Base-by-base conservation (phyloP, 306 rosid genomes). In the Malus orientalis region DNA sequence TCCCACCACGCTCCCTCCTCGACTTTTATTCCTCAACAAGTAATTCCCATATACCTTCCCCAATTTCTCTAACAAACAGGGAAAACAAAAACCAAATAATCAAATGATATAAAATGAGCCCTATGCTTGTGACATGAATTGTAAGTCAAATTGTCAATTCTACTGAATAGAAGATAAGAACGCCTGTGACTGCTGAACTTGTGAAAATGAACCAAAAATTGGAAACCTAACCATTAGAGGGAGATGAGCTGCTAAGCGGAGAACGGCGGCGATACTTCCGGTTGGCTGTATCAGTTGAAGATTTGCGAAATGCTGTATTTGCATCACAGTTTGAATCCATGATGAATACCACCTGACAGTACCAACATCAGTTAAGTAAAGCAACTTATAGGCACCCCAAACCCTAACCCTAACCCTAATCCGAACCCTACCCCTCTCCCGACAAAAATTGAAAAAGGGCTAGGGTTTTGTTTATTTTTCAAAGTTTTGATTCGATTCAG, bases 231-330 rank as follows among this genome's bases (percentile, higher is more conserved):
- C 99, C 97, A 78, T 87, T 92, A 40, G 91, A 84, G 70, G 93
- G 83, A 22, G 97, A 63, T 10, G 91, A 88, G 19, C 87, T 83
- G n/a, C 85, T 84, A 53, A 79, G 74, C n/a, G 97, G 93, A 66
- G 97, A 89, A 32, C 81, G 88, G 11, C 89, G 96, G 54, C 99
- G 89, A 74, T 95, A 92, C 72, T 89, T 92, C 90, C 99, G 87
- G 74, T 70, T 81, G 74, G 86, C 76, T 22, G 93, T 78, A 72
- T 90, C 96, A 33, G 81, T 81, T 51, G 93, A 83, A 66, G 97
- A 97, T 81, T 90, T 88, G 53, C 93, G 93, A 79, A 95, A 86
- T 29, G 82, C 86, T 54, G 84, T 78, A 65, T 89, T 93, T 5
- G 88, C 7, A 73, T 88, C 93, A 29, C 73, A 84, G 73, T 80